Evolutionary conservation across 2,329 filamentous ascomycete genomes (phyloP).

Genomic region (Xylariaceae sp.): DNA sequence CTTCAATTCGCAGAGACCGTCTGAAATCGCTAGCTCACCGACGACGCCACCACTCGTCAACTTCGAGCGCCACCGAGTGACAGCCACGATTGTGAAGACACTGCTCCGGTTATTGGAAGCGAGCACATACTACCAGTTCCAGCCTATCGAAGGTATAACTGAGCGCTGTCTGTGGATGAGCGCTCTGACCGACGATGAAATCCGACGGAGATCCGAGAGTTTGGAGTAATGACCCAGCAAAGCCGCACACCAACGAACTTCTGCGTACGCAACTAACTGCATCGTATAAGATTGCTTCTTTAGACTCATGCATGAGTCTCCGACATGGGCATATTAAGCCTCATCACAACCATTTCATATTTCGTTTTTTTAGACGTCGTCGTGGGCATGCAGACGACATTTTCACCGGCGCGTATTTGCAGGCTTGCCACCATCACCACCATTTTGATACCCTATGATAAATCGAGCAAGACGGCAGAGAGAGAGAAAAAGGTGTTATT

Average conservation of each 20-base stretch:
- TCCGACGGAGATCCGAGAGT: constrained; percentile 49
- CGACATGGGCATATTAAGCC: constrained; percentile 20
- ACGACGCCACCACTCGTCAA: constrained; percentile 67
- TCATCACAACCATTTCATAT: constrained; percentile 18
- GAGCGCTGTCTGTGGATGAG: constrained; percentile 84
- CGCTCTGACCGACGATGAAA: constrained; percentile 70
- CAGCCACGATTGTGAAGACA: constrained; percentile 73
- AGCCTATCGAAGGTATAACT: constrained; percentile 69
- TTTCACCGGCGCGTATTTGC: constrained; percentile 17
- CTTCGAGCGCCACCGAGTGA: constrained; percentile 74
- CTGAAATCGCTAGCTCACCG: constrained; percentile 64
- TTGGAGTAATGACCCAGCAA: constrained; percentile 37
- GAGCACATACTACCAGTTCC: constrained; percentile 67
- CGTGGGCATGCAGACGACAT: constrained; percentile 18
- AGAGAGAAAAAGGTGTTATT: constrained; percentile 10
- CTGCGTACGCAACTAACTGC: constrained; percentile 5
- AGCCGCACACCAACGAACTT: neutral
- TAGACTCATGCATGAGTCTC: constrained; percentile 8
- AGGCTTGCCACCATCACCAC: constrained; percentile 14
- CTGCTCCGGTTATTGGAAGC: constrained; percentile 73
- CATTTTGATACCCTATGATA: constrained; percentile 28
- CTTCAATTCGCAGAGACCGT: constrained; percentile 74
- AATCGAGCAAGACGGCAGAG: constrained; percentile 15
- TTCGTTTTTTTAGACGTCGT: constrained; percentile 19
- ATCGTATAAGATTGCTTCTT: constrained; percentile 23